A percentile compares a stretch with the other conserved stretches of the same genome.
These are phyloP conservation scores for Amanita molliuscula DNA, from an alignment of 768 basidiomycete genomes.

Conservation along the genomic window DNA sequence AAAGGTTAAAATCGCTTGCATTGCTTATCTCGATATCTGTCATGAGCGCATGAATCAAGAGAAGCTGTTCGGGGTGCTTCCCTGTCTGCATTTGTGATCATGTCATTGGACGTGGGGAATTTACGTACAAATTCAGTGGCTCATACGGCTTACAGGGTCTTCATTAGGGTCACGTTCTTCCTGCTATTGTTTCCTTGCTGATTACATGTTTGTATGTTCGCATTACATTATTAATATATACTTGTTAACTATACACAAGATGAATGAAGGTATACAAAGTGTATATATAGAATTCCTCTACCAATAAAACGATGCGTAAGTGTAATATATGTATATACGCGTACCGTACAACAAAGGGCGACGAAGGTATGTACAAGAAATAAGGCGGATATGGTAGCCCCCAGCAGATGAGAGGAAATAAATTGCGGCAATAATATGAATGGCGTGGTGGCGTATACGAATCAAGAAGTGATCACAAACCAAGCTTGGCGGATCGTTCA, in stretches of 20 bases:
- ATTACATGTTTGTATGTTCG: constrained; percentile 1
- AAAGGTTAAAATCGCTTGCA: not conserved
- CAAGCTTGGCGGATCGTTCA: not conserved
- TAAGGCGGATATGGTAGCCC: not conserved
- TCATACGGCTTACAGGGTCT: constrained; percentile 1
- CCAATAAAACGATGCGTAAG: constrained; percentile 2
- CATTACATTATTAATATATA: constrained; percentile 6
- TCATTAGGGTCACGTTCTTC: constrained; percentile 1
- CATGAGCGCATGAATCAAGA: not conserved
- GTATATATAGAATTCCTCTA: constrained; percentile 2
- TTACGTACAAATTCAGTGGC: constrained; percentile 5
- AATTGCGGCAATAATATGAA: constrained; percentile 1
- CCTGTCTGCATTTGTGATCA: constrained; percentile 5
- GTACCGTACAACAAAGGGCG: constrained; percentile 6
- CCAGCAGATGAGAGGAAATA: not conserved
- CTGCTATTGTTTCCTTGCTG: not conserved
- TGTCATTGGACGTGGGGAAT: constrained; percentile 1
- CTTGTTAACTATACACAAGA: constrained; percentile 8
- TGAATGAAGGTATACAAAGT: constrained; percentile 1
- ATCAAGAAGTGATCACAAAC: constrained; percentile 4
- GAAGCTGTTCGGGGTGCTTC: not conserved
- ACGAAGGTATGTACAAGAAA: constrained; percentile 1
- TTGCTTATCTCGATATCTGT: constrained; percentile 4
- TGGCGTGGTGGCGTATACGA: not conserved
- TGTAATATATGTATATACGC: constrained; percentile 3